These are phyloP conservation scores for Speleostelium caveatum DNA, from an alignment of 78 protist genomes.

Conservation along the genomic window DNA sequence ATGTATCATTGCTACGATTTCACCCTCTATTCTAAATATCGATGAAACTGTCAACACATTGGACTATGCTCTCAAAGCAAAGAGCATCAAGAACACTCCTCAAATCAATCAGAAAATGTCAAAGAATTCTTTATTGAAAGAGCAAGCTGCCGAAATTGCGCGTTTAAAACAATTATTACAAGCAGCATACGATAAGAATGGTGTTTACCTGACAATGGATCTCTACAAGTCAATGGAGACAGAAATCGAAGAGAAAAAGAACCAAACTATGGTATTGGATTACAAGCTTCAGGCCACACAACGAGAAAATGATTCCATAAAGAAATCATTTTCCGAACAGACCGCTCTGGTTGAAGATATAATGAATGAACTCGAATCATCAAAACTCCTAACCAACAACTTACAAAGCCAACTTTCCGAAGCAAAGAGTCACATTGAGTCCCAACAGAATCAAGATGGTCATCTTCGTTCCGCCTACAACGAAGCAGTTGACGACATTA, in stretches of 20 bases:
- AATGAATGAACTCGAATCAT: not conserved
- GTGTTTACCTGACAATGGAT: slow-evolving; percentile 72
- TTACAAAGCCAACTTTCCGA: too few species aligned
- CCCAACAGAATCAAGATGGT: not conserved
- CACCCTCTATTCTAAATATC: slow-evolving; percentile 78
- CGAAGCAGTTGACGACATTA: not conserved
- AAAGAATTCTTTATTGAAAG: slow-evolving; percentile 77
- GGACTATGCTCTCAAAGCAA: slow-evolving; percentile 94
- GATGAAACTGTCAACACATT: slow-evolving; percentile 94
- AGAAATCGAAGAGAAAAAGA: slow-evolving; percentile 26
- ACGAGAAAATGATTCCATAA: not conserved
- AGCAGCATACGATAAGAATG: slow-evolving; percentile 72
- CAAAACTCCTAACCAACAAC: not conserved
- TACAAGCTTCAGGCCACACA: not conserved
- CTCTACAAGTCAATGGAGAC: slow-evolving; percentile 45
- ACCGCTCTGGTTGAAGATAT: not conserved
- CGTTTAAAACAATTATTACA: slow-evolving; percentile 48
- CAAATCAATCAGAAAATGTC: slow-evolving; percentile 91
- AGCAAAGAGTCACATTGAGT: not conserved
- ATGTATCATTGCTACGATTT: slow-evolving; percentile 95
- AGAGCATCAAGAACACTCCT: slow-evolving; percentile 91
- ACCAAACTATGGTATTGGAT: not conserved
- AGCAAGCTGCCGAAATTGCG: slow-evolving; percentile 67
- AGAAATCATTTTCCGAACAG: slow-evolving; percentile 4
- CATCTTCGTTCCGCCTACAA: slow-evolving; percentile 2